Base-by-base conservation (phyloP, 2,329 filamentous ascomycete species). In the Juglanconis juglandina region DNA sequence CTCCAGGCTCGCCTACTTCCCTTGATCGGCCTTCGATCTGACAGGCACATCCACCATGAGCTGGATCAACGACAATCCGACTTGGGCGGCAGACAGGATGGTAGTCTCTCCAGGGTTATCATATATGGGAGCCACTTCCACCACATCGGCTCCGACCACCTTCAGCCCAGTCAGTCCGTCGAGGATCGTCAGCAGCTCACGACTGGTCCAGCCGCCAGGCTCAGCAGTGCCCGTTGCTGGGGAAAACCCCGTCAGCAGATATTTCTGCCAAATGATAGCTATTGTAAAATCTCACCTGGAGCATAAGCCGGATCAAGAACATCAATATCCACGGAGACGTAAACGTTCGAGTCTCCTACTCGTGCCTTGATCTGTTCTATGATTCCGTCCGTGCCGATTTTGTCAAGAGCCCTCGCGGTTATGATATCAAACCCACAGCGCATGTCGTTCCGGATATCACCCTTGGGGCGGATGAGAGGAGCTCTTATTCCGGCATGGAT, bases 291-390 rank as follows among this genome's bases (percentile, higher is more conserved):
- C 72, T 68, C 69, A 80, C 79, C 80, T 34, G 89, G 89, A 8
- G 86, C 86, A 53, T 76, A 75, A 0, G 77, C 87, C 0, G 90
- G 90, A 71, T 94, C 90, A 51, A 94, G 78, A 0, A 93, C 89
- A 72, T 94, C 90, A 66, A 93, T 93, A 69, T 94, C 90, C 14
- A 94, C 84, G 60, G 83, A 88, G 32, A 94, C 78, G 68, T 94
- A 94, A 11, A 87, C 83, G 49, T 76, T 81, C 1, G 78, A 77
- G 13, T 76, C 76, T 1, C 74, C 73, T 0, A 86, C 81, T 8
- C 83, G 76, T 2, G 79, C 70, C 67, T 90, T 77, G 64, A 94
- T 90, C 46, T 74, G 76, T 10, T 84, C 74, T 3, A 91, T 82
- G 44, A 94, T 76, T 0, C 88, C 89, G 39, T 80, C 77, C 0